Percentiles rank a stretch among this genome's conserved stretches.
phyloP scores from a whole-genome alignment of 495 filamentous ascomycete species.

The Penicillium diatomitis region DNA sequence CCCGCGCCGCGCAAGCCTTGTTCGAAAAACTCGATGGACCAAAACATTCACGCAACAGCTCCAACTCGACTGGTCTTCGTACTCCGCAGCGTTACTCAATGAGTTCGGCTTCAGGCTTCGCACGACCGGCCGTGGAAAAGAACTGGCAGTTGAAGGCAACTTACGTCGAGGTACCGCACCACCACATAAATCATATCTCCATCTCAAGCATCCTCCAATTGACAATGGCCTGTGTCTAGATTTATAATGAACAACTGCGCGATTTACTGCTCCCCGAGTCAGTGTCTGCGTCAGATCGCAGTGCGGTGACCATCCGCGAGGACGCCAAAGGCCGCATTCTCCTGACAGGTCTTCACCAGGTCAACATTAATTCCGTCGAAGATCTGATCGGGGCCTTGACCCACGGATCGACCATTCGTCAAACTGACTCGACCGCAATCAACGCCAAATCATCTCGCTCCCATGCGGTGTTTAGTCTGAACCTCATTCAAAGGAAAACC shows the following conservation, averaged over 20 bases:
- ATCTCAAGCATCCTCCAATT: not conserved
- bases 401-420: conserved; percentile 87
- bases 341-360: conserved; percentile 77
- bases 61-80: conserved; percentile 65
- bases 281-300: conserved; percentile 57
- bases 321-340: conserved; percentile 94
- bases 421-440: conserved; percentile 97
- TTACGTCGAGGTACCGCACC: conserved; percentile 69
- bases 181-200: not conserved
- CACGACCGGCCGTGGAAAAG: conserved; percentile 51
- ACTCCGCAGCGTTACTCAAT: conserved; percentile 77
- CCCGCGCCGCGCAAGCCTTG: conserved; percentile 75
- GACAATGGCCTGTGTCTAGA: conserved; percentile 37
- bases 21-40: conserved; percentile 75
- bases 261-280: conserved; percentile 82
- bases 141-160: conserved; percentile 92
- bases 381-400: conserved; percentile 83
- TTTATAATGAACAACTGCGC: conserved; percentile 93
- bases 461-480: conserved; percentile 94
- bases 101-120: conserved; percentile 43
- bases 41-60: conserved; percentile 40
- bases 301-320: conserved; percentile 76
- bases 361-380: conserved; percentile 85
- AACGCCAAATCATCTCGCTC: conserved; percentile 99
- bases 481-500: conserved; percentile 78